A percentile compares a stretch with the other conserved stretches of the same genome.
Evolutionary conservation across 805 yeast genomes (phyloP).

Genomic region (Yamadazyma ubonensis): DNA sequence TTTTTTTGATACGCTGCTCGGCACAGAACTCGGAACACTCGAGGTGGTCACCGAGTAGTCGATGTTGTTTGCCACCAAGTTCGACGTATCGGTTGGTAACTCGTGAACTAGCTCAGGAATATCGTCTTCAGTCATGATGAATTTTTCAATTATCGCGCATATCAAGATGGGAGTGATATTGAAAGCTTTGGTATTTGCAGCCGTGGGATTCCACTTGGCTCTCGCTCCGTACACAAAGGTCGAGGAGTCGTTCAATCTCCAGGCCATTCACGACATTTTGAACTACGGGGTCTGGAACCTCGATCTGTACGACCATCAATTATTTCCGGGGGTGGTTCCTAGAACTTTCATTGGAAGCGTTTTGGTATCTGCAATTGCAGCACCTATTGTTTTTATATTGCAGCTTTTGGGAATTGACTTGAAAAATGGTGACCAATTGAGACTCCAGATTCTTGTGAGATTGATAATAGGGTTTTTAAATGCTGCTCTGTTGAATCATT

Average conservation of each 20-base stretch:
- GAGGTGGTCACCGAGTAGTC: slow-evolving; percentile 12
- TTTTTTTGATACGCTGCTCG: slow-evolving; percentile 28
- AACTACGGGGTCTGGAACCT: slow-evolving; percentile 51
- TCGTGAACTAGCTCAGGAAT: slow-evolving; percentile 17
- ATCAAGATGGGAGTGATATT: slow-evolving; percentile 2
- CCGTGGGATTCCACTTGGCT: slow-evolving; percentile 49
- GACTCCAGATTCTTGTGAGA: slow-evolving; percentile 56
- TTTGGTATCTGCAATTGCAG: slow-evolving; percentile 47
- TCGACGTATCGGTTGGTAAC: slow-evolving; percentile 10
- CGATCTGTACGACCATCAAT: slow-evolving; percentile 64
- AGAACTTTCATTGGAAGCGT: slow-evolving; percentile 77
- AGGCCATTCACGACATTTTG: slow-evolving; percentile 81
- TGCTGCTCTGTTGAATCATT: slow-evolving; percentile 47
- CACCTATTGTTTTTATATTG: slow-evolving; percentile 26
- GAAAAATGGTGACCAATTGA: slow-evolving; percentile 32
- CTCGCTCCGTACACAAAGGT: slow-evolving; percentile 85
- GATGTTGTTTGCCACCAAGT: slow-evolving; percentile 13
- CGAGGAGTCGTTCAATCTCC: slow-evolving; percentile 89
- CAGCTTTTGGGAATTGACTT: slow-evolving; percentile 22
- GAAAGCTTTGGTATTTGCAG: slow-evolving; percentile 33
- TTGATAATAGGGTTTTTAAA: slow-evolving; percentile 63
- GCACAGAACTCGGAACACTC: slow-evolving; percentile 7
- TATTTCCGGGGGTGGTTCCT: slow-evolving; percentile 88
- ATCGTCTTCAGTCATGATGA: slow-evolving; percentile 11
- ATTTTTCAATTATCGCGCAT: neutral